Conservation (phyloP, 176 grass and related monocot species). For the Lolium multiflorum region DNA sequence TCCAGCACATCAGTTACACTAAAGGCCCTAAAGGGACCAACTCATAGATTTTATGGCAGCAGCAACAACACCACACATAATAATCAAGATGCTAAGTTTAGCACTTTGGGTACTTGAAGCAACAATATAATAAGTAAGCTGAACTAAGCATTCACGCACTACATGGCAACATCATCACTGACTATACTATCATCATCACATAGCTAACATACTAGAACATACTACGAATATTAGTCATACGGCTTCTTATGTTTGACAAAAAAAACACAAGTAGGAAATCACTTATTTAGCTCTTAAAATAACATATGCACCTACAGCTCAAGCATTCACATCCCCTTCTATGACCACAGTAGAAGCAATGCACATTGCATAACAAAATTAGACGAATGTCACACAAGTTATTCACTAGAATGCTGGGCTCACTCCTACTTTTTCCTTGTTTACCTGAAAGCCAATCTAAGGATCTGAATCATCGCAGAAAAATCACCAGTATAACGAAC, state of each 20-base stretch:
- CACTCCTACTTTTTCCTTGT: neutral
- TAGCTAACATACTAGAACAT: conserved; percentile 14
- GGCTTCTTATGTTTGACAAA: neutral
- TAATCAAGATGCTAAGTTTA: conserved; percentile 10
- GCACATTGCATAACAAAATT: neutral
- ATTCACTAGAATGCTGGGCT: neutral
- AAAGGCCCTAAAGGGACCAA: neutral
- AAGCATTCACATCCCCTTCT: conserved; percentile 19
- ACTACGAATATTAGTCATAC: neutral
- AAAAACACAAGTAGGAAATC: neutral
- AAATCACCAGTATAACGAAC: conserved; percentile 7
- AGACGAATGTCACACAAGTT: neutral
- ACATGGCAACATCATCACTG: neutral
- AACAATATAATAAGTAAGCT: neutral
- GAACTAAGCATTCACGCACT: neutral
- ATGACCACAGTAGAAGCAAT: neutral
- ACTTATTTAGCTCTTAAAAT: neutral
- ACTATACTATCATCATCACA: neutral
- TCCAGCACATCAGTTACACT: neutral
- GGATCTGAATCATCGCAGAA: neutral
- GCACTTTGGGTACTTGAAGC: neutral
- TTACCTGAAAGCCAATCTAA: conserved; percentile 20
- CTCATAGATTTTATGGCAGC: neutral
- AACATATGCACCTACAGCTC: conserved; percentile 16
- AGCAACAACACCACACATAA: neutral